Percentiles rank a stretch among this genome's conserved stretches.
phyloP scores from a whole-genome alignment of 2,329 filamentous ascomycete genomes.

The Elsinoe australis region DNA sequence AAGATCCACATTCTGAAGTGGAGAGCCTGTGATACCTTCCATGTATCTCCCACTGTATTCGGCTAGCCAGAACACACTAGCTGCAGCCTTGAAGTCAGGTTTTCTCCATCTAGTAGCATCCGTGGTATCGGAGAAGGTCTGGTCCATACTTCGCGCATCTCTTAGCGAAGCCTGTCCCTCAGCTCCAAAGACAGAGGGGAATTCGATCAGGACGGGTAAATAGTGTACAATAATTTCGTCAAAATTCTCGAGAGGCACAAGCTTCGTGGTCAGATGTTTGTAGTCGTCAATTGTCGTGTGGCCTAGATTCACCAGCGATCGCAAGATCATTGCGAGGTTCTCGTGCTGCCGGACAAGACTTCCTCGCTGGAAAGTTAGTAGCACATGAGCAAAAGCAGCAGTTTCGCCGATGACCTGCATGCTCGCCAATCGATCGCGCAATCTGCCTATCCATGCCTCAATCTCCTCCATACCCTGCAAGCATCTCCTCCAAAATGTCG shows the following conservation, averaged over 20 bases:
- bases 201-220: constrained; percentile 68
- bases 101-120: constrained; percentile 66
- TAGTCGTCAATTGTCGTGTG: constrained; percentile 67
- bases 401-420: constrained; percentile 65
- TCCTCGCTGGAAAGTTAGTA: constrained; percentile 68
- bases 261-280: constrained; percentile 56
- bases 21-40: constrained; percentile 58
- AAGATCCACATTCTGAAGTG: constrained; percentile 55
- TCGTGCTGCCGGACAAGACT: constrained; percentile 88
- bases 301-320: constrained; percentile 67
- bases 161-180: constrained; percentile 61
- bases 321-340: constrained; percentile 70
- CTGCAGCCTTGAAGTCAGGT: constrained; percentile 67
- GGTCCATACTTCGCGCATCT: constrained; percentile 63
- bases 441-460: constrained; percentile 65
- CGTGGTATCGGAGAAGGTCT: constrained; percentile 56
- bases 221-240: constrained; percentile 71
- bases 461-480: constrained; percentile 68
- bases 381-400: constrained; percentile 62
- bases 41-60: constrained; percentile 89
- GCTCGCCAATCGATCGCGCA: constrained; percentile 69
- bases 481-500: constrained; percentile 65
- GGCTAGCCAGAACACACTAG: constrained; percentile 78
- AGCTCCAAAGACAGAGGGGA: constrained; percentile 71
- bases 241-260: constrained; percentile 68